Percentiles rank a stretch among this genome's conserved stretches.
phyloP scores from a whole-genome alignment of 495 filamentous ascomycete species.

The Xylaria venustula region DNA sequence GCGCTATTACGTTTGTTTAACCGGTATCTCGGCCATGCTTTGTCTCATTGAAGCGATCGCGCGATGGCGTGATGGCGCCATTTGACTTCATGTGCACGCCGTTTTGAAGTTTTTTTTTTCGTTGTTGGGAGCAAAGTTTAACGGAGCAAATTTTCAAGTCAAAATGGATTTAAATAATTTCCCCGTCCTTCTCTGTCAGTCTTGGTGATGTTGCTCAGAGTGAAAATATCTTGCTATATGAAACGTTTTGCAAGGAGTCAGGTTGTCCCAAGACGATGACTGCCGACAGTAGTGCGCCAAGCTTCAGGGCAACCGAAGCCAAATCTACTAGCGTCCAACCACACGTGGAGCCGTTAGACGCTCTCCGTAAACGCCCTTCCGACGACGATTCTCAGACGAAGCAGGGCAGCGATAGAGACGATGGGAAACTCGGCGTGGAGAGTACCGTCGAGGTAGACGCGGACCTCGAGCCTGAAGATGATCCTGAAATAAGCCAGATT shows the following conservation, averaged over 20 bases:
- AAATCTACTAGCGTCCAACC: constrained; percentile 10
- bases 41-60: constrained; percentile 2
- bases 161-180: too few relatives aligned
- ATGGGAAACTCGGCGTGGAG: constrained; percentile 21
- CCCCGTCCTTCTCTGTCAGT: too few relatives aligned
- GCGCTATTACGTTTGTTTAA: neutral
- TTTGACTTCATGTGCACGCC: constrained; percentile 1
- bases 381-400: neutral
- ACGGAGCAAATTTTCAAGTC: too few relatives aligned
- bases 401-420: neutral
- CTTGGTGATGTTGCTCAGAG: neutral
- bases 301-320: constrained; percentile 2
- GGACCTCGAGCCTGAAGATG: constrained; percentile 37
- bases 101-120: too few relatives aligned
- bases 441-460: constrained; percentile 33
- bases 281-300: constrained; percentile 4
- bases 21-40: neutral
- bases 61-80: constrained; percentile 13
- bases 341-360: neutral
- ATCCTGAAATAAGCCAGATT: constrained; percentile 48
- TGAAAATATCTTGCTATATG: neutral
- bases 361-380: neutral
- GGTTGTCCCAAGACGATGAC: constrained; percentile 4
- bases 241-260: neutral
- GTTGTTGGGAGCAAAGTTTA: too few relatives aligned